phyloP scores from a whole-genome alignment of 352 stramenopile genomes.

The Phytophthora constricta region DNA sequence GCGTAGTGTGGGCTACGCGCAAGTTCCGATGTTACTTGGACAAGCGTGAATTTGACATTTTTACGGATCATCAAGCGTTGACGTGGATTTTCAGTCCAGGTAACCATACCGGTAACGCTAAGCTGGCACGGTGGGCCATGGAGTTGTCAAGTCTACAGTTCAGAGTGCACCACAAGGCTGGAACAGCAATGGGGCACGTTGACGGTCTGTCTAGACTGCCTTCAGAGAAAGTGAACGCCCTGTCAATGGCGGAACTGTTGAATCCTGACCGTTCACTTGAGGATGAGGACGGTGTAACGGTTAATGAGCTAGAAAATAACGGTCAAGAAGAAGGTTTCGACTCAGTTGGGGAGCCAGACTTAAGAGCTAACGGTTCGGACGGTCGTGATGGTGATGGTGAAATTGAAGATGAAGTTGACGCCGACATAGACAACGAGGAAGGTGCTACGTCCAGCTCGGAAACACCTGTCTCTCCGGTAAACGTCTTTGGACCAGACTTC shows the following conservation, averaged over 20 bases:
- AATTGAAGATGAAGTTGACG: too few relatives aligned
- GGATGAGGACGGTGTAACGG: too few relatives aligned
- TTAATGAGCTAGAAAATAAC: too few relatives aligned
- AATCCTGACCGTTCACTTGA: neutral
- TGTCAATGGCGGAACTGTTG: neutral
- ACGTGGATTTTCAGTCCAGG: neutral
- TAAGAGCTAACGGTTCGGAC: too few relatives aligned
- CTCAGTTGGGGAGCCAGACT: neutral
- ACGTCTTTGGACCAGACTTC: neutral
- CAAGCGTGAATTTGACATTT: neutral
- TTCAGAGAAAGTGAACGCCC: neutral
- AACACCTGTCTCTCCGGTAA: neutral
- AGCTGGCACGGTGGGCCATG: constrained; percentile 6
- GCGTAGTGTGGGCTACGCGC: neutral
- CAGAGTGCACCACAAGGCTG: constrained; percentile 6
- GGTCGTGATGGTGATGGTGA: neutral
- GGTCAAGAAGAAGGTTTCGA: too few relatives aligned
- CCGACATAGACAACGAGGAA: too few relatives aligned
- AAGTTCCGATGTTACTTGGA: neutral
- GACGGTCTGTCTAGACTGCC: constrained; percentile 1
- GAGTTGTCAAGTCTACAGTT: constrained; percentile 4
- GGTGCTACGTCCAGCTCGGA: neutral
- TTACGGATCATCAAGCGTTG: neutral
- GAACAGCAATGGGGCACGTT: too few relatives aligned
- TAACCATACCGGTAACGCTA: neutral